Conservation (phyloP, 306 rosid genomes). For the Rosa rugosa region DNA sequence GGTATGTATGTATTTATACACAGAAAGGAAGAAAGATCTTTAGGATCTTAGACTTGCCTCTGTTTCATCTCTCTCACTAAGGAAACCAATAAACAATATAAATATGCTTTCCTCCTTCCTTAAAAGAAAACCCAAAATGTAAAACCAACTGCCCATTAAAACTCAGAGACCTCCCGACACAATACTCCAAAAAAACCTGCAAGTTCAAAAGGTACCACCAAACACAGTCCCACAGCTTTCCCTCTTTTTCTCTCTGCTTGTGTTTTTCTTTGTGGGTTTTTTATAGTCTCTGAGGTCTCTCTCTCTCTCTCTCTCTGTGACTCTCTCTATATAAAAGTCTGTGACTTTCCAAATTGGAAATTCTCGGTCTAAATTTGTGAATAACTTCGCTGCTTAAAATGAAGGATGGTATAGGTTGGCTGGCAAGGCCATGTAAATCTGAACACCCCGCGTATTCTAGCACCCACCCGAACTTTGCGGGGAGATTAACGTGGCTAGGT, state of each 20-base stretch:
- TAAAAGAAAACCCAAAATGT: slow-evolving; percentile 5
- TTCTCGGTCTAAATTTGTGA: not conserved
- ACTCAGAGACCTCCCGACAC: slow-evolving; percentile 64
- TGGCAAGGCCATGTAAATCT: not conserved
- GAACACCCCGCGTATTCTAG: slow-evolving; percentile 38
- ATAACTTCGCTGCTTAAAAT: not conserved
- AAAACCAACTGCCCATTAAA: not conserved
- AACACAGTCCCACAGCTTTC: slow-evolving; percentile 20
- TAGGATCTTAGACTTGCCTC: slow-evolving; percentile 22
- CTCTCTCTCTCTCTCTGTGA: not conserved
- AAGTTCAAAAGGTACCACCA: slow-evolving; percentile 48
- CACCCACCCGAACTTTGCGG: not conserved
- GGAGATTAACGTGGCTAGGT: not conserved
- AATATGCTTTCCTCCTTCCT: not conserved
- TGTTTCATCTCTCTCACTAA: slow-evolving; percentile 25
- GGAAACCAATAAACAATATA: slow-evolving; percentile 39
- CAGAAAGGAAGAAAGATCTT: slow-evolving; percentile 38
- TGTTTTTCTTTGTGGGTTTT: not conserved
- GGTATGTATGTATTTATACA: slow-evolving; percentile 17
- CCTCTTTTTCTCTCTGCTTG: slow-evolving; percentile 15
- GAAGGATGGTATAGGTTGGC: slow-evolving; percentile 6
- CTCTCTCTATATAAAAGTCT: slow-evolving; percentile 15
- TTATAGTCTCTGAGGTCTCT: not conserved
- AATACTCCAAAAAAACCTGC: slow-evolving; percentile 93
- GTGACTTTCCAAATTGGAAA: slow-evolving; percentile 29